These are phyloP conservation scores for Lizonia empirigonia DNA, from an alignment of 2,329 filamentous ascomycete species.

Conservation along the genomic window DNA sequence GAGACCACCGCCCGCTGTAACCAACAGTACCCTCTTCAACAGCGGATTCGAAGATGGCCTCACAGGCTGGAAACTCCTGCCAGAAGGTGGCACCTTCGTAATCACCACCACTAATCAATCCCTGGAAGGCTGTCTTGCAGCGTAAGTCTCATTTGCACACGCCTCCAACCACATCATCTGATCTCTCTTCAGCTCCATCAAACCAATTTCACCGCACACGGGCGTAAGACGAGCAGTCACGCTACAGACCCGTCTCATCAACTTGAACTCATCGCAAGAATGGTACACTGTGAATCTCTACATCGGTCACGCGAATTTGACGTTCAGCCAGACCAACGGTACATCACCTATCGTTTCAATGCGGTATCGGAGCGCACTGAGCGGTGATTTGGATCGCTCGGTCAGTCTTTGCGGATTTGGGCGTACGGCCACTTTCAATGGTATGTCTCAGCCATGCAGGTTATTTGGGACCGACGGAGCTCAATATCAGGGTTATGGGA, in stretches of 20 bases:
- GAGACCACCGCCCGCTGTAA: background rate
- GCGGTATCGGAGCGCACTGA: background rate
- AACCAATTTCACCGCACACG: background rate
- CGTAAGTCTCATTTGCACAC: background rate
- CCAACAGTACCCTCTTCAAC: background rate
- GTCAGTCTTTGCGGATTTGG: background rate
- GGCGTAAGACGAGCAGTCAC: background rate
- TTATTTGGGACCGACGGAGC: background rate
- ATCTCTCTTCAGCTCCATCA: background rate
- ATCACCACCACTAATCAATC: constrained; percentile 2
- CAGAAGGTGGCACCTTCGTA: background rate
- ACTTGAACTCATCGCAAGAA: constrained; percentile 1
- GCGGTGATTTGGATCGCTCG: background rate
- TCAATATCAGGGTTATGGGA: background rate
- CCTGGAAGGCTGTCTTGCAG: background rate
- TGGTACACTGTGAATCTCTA: constrained; percentile 1
- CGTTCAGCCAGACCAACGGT: background rate
- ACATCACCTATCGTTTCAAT: background rate
- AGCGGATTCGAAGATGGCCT: constrained; percentile 2
- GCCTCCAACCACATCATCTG: background rate
- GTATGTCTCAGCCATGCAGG: background rate
- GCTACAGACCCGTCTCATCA: background rate
- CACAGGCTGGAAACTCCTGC: background rate
- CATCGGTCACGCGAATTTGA: background rate
- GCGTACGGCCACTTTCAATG: background rate